Base-by-base conservation (phyloP, 2,329 filamentous ascomycete species). In the Pseudogymnoascus sp. region DNA sequence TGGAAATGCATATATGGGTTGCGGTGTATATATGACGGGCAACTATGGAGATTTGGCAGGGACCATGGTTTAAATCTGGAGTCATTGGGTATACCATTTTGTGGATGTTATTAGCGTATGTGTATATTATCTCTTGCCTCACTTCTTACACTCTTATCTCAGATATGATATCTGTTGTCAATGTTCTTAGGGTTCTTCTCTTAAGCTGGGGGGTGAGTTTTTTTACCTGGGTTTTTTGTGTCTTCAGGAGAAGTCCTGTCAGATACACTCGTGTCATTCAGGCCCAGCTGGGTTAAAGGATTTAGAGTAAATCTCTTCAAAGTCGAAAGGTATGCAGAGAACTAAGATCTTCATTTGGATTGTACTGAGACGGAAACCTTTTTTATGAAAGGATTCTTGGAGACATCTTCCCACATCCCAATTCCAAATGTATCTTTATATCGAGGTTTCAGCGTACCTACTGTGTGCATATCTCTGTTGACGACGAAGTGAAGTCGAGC, bases 41-140 rank as follows among this genome's bases (percentile, higher is more conserved):
- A 13, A 10, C 13, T 19, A 15, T 2, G 8, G 26, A 15, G 18
- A 12, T 12, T 12, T 19, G 35, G 38, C 10, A 41, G 18, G 3
- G 7, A 18, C 12, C 37, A 26, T 48, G 13, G 21, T 12, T 30
- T 52, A 26, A 15, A 15, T 30, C 15, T 30, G 45, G 45, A 52
- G 45, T 52, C 30, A 26, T 9, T 52, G 26, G 26, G 13, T 30
- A 52, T 52, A 52, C 45, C 26, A 52, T 52, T 30, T 52, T 52
- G 26, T 15, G 45, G 9, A 15, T 18, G 19, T 52, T 52, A 30
- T 30, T 48, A 15, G 39, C 10, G 45, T 52, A 52, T 52, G 26
- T 52, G 45, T 52, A 52, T 52, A 52, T 30, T 52, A 52, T 52
- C 45, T 52, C 45, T 30, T 52, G 19, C 45, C 45, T 52, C 45